Conservation (phyloP, 2,329 filamentous ascomycete genomes). For the Cytospora piceicola region DNA sequence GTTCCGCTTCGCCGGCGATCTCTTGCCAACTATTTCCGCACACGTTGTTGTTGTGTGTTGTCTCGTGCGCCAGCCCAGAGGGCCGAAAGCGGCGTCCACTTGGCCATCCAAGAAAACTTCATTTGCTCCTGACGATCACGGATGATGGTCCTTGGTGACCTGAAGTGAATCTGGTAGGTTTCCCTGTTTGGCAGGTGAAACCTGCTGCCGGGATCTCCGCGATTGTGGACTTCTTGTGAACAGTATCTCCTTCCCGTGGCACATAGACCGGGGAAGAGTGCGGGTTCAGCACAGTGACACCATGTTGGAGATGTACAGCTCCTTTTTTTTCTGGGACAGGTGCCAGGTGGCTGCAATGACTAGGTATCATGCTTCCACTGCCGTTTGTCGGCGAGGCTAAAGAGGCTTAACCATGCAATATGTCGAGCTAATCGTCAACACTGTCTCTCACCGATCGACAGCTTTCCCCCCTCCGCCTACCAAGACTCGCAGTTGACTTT, state of each 20-base stretch:
- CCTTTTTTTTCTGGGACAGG: not conserved
- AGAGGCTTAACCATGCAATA: not conserved
- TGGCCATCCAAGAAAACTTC: not conserved
- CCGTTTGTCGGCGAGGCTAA: not conserved
- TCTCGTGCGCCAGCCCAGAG: not conserved
- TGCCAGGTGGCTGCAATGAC: not conserved
- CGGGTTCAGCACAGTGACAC: not conserved
- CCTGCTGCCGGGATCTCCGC: not conserved
- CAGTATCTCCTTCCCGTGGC: not conserved
- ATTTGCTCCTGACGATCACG: not conserved
- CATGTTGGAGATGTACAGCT: not conserved
- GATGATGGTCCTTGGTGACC: not conserved
- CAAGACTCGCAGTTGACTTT: not conserved
- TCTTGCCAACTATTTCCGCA: not conserved
- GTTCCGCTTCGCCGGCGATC: not conserved
- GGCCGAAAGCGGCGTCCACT: not conserved
- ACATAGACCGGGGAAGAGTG: not conserved
- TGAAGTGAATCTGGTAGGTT: not conserved
- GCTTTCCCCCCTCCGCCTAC: not conserved
- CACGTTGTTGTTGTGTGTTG: not conserved
- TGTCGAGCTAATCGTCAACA: not conserved
- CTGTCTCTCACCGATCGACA: not conserved
- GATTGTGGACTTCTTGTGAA: not conserved
- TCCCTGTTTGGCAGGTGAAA: not conserved
- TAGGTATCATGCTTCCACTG: not conserved